These are phyloP conservation scores for Centaurea solstitialis DNA, from an alignment of 129 eudicot genomes.

Conservation along the genomic window DNA sequence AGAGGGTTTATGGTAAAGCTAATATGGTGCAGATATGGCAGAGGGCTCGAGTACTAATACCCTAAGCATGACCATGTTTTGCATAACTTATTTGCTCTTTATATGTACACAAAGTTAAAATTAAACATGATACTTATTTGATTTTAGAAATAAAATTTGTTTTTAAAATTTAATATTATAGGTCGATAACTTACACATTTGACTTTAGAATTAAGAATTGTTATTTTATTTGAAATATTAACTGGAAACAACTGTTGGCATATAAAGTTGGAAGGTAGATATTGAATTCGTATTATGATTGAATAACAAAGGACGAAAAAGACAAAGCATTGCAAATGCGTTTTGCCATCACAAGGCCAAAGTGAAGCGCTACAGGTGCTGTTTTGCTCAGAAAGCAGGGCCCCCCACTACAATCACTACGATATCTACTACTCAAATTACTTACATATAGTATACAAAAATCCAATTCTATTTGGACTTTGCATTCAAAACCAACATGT, in stretches of 20 bases:
- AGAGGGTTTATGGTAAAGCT: too few relatives aligned
- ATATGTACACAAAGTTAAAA: neutral
- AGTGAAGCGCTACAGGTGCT: slow-evolving; percentile 48
- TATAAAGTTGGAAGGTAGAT: slow-evolving; percentile 8
- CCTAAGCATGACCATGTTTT: neutral
- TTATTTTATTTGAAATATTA: neutral
- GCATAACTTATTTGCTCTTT: neutral
- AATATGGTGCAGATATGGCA: too few relatives aligned
- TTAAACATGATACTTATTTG: neutral
- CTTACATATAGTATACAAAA: neutral
- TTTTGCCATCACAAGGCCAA: slow-evolving; percentile 41
- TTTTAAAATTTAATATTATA: neutral
- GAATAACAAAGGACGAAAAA: slow-evolving; percentile 36
- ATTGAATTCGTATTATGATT: slow-evolving; percentile 23
- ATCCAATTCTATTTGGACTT: neutral
- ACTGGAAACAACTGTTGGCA: slow-evolving; percentile 2
- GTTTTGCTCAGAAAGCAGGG: slow-evolving; percentile 26
- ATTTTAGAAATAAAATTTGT: neutral
- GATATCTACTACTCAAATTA: too few relatives aligned
- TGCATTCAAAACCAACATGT: slow-evolving; percentile 1
- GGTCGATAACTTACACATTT: too few relatives aligned
- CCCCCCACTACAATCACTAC: slow-evolving; percentile 16
- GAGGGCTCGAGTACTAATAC: too few relatives aligned
- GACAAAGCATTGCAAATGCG: slow-evolving; percentile 45
- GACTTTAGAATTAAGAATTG: neutral